Base-by-base conservation (phyloP, 2,329 filamentous ascomycete species). In the Ophiostoma piceae region DNA sequence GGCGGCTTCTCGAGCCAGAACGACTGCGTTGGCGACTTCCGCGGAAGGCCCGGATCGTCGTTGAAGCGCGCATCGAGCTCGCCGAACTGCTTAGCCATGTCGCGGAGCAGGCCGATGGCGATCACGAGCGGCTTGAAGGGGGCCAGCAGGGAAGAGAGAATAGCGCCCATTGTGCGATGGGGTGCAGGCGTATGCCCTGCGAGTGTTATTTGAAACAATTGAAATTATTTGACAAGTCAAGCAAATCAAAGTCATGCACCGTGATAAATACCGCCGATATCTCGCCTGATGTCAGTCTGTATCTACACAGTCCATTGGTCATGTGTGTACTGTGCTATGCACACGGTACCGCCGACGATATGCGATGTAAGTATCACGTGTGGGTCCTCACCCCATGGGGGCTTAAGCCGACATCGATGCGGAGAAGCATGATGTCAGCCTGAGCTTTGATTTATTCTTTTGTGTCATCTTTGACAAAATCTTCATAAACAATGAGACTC, bases 1-100 rank as follows among this genome's bases (percentile, higher is more conserved):
- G 71, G 71, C 37, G 71, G 71, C 32, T 71, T 39, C 16, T 72
- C 68, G 35, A 69, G 62, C 71, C 69, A 72, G 62, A 69, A 72
- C 3, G 71, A 39, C 26, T 11, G 43, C 19, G 71, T 72, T 14
- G 69, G 68, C 6, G 67, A 35, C 4, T 62, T 2, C 32, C 22
- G 51, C n/a, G 71, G 68, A 29, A 72, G 64, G 14, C 71, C 71
- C 1, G 66, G 68, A 4, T 41, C 47, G 7, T 39, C 29, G 11
- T 69, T 57, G 11, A 71, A 39, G 12, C 71, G 67, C 1, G 29
- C 37, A 37, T 69, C 29, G 22, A 69, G 35, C 0, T 35, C 57
- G 22, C 19, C 35, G 54, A 51, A 68, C 65, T 71, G 70, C 19
- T 32, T 19, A 41, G 32, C 16, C 32, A 67, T 41, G 11, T 57